Evolutionary conservation across 176 grass and related monocot genomes (phyloP), one percentile per base, ranked within the genome.

Genomic region (Musa schizocarpa): DNA sequence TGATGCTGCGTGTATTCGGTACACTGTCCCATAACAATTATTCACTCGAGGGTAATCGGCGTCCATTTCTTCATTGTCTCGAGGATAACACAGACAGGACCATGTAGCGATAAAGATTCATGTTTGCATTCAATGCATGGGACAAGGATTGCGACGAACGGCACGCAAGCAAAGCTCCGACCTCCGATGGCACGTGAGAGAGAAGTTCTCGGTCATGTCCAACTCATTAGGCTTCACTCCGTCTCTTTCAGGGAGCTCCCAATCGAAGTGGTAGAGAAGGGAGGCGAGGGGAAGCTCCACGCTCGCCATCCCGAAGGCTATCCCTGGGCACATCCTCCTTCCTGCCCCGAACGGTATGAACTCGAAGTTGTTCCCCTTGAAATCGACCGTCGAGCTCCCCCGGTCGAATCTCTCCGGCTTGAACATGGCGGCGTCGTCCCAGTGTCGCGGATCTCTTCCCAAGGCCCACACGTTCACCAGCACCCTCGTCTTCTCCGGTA

Each of bases 271-370:
- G 52, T 68, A 81, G 19, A 86, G 21, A 4, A 86, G 55, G 11
- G 20, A 57, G 0, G 84, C 79, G 0, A 86, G 43, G 4, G 79
- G 58, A 5, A 82, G 52, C 79, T 76, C 74, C 10, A 86, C 6
- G 23, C 14, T 74, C 9, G 49, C 70, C 34, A 78, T 57, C 3
- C 75, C 34, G 63, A 86, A 78, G 2, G 29, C 26, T 1, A 82
- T 79, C 22, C 80, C 85, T 0, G 85, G 85, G 16, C 85, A 83
- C 17, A 79, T 69, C 76, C 85, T 78, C 13, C 85, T 66, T 8
- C 85, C 80, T 0, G 64, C 21, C 7, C 85, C 85, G 48, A 87
- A 87, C 8, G 85, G 85, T 19, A 82, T 58, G 72, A 76, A 75
- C 58, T 83, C 76, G 1, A 87, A 87, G 67, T 83, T 50, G 8